Percentiles rank a stretch among this genome's conserved stretches.
phyloP scores from a whole-genome alignment of 225 moss, liverwort and hornwort genomes.

The Antitrichia curtipendula region DNA sequence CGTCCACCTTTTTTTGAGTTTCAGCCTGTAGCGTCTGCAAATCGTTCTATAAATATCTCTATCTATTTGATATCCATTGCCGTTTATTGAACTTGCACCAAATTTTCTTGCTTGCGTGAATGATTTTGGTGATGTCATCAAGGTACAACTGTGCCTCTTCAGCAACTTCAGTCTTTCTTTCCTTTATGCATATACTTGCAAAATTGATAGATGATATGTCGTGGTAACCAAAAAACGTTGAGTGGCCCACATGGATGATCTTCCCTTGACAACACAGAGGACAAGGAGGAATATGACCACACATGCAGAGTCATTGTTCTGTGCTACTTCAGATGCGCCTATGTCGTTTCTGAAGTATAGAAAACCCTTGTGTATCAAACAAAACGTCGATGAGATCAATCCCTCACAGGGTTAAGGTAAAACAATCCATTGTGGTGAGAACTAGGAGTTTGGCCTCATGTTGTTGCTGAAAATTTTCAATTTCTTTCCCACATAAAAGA shows the following conservation, averaged over 20 bases:
- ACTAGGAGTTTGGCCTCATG: too few relatives aligned
- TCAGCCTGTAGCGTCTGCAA: neutral
- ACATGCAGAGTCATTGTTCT: neutral
- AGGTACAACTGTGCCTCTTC: neutral
- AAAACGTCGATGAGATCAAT: neutral
- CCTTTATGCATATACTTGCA: neutral
- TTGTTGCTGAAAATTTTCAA: too few relatives aligned
- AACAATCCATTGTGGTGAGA: too few relatives aligned
- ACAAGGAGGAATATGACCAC: neutral
- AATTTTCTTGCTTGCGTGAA: neutral
- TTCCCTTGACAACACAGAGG: neutral
- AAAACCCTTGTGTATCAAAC: neutral
- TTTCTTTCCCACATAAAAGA: too few relatives aligned
- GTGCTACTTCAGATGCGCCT: neutral
- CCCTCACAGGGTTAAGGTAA: too few relatives aligned
- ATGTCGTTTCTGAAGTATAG: neutral
- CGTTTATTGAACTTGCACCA: neutral
- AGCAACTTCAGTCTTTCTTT: neutral
- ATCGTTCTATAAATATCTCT: neutral
- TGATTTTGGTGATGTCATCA: neutral
- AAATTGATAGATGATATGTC: neutral
- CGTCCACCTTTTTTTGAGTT: slow-evolving; percentile 7
- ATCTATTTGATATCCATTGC: neutral
- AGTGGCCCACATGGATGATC: neutral
- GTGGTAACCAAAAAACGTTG: neutral